phyloP scores from a whole-genome alignment of 208 protist species.

The Zelonia costaricensis region DNA sequence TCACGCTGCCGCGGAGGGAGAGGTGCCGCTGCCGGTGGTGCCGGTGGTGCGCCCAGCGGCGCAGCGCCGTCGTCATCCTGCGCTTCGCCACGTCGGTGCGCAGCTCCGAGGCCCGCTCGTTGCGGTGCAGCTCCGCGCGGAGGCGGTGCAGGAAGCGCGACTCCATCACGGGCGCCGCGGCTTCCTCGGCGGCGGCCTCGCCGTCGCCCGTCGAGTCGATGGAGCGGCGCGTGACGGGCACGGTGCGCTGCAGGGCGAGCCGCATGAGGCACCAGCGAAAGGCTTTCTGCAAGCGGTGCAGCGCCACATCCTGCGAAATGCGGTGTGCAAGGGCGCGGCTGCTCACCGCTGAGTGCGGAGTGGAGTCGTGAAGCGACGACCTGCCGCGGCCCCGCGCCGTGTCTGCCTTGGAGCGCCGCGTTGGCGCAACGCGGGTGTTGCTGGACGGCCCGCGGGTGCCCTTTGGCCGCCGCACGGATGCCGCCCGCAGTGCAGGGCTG shows the following conservation, averaged over 20 bases:
- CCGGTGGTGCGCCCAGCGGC: constrained; percentile 8
- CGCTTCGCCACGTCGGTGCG: constrained; percentile 8
- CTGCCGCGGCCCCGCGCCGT: no score
- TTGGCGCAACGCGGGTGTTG: no score
- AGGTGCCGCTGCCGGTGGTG: not conserved
- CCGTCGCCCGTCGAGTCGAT: not conserved
- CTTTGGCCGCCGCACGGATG: no score
- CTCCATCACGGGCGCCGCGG: not conserved
- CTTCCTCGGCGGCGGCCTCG: not conserved
- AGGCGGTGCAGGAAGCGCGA: constrained; percentile 24
- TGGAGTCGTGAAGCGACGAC: no score
- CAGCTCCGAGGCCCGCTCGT: constrained; percentile 2
- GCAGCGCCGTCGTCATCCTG: constrained; percentile 9
- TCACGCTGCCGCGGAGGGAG: constrained; percentile 1
- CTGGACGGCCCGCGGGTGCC: no score
- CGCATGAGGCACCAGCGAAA: constrained; percentile 34
- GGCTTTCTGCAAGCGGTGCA: constrained; percentile 46
- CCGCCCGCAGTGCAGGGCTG: no score
- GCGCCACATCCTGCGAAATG: constrained; percentile 34
- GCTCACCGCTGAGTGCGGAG: no score
- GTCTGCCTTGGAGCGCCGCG: no score
- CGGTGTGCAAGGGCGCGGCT: no score
- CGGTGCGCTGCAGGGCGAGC: constrained; percentile 1
- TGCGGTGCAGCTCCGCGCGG: constrained; percentile 14
- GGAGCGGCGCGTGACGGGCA: not conserved